Conservation (phyloP, 2,329 filamentous ascomycete genomes). For the Mycogone perniciosa region DNA sequence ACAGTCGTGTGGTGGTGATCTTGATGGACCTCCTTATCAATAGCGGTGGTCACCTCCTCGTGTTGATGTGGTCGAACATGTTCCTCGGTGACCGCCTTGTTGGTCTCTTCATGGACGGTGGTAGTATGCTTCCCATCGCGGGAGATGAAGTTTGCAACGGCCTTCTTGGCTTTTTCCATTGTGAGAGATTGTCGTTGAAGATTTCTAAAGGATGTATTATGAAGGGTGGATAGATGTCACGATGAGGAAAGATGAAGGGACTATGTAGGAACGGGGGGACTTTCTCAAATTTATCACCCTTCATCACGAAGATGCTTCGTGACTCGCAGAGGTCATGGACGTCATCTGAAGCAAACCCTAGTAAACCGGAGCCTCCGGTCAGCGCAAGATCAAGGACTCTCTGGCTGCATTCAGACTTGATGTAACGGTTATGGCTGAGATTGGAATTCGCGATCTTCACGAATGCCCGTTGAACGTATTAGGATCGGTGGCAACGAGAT, state of each 20-base stretch:
- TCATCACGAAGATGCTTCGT: not conserved
- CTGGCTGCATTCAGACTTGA: not conserved
- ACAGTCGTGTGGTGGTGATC: conserved; percentile 66
- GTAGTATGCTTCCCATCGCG: conserved; percentile 61
- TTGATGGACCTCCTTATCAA: conserved; percentile 65
- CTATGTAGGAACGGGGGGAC: not conserved
- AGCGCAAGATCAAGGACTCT: not conserved
- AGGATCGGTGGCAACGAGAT: too few relatives aligned
- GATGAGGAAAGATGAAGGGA: not conserved
- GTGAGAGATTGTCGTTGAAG: conserved; percentile 16
- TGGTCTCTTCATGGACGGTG: conserved; percentile 61
- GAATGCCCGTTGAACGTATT: too few relatives aligned
- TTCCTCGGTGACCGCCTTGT: conserved; percentile 55
- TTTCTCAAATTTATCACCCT: too few relatives aligned
- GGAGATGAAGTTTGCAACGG: conserved; percentile 54
- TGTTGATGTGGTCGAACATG: conserved; percentile 53
- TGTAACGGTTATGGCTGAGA: too few relatives aligned
- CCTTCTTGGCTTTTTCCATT: conserved; percentile 61
- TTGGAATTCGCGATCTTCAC: too few relatives aligned
- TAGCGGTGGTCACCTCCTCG: conserved; percentile 54
- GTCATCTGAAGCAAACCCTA: not conserved
- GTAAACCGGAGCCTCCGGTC: not conserved
- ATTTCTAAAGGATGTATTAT: not conserved
- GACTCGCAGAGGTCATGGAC: not conserved
- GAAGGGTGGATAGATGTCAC: too few relatives aligned